These are phyloP conservation scores for Pseudogymnoascus sp. DNA, from an alignment of 2,329 filamentous ascomycete species.

Conservation along the genomic window DNA sequence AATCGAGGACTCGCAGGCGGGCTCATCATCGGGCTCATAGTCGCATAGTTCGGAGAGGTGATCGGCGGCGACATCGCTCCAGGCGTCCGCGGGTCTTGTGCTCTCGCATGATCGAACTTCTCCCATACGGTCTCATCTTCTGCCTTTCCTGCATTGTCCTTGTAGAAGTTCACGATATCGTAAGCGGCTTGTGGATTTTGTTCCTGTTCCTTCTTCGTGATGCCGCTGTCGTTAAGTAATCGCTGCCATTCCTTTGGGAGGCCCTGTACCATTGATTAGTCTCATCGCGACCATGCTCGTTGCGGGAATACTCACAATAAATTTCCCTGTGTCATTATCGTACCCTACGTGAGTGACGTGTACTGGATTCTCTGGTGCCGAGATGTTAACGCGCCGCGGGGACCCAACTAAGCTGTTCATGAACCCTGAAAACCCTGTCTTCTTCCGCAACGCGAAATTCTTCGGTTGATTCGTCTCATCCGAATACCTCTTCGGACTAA, in stretches of 20 bases:
- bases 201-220: constrained; percentile 90
- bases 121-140: constrained; percentile 81
- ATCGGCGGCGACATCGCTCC: constrained; percentile 23
- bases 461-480: constrained; percentile 65
- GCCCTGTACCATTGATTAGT: constrained; percentile 48
- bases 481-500: constrained; percentile 64
- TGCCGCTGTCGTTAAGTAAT: constrained; percentile 88
- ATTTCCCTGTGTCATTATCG: constrained; percentile 91
- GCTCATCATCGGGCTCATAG: constrained; percentile 60
- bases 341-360: constrained; percentile 98
- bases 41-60: constrained; percentile 47
- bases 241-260: constrained; percentile 97
- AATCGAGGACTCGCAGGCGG: constrained; percentile 80
- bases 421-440: constrained; percentile 81
- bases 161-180: constrained; percentile 94
- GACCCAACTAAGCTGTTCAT: constrained; percentile 78
- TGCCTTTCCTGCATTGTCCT: constrained; percentile 75
- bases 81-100: constrained; percentile 40
- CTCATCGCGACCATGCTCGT: neutral
- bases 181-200: constrained; percentile 93
- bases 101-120: constrained; percentile 85
- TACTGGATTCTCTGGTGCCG: constrained; percentile 94
- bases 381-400: constrained; percentile 86
- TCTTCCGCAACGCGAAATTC: constrained; percentile 60
- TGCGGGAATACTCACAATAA: constrained; percentile 55